Evolutionary conservation across 2,329 filamentous ascomycete species (phyloP), one percentile per base, ranked within the genome.

Genomic region (Didymella segeticola): DNA sequence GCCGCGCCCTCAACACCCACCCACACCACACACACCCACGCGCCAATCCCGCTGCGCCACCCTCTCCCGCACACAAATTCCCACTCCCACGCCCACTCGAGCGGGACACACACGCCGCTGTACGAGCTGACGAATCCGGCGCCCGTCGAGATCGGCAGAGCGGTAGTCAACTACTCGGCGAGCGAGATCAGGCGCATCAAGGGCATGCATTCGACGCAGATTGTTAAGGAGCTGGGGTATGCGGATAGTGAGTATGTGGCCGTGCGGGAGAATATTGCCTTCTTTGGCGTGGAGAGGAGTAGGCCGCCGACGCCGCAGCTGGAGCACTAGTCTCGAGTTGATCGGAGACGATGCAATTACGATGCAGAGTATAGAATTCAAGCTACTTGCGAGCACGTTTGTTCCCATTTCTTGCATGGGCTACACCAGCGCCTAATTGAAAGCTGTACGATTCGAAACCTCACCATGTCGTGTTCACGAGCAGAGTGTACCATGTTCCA

Each of bases 191-290:
- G 81, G 52, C 81, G 89, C 43, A 96, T 99, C 70, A 91, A 89
- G 77, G 95, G 95, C 1, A 81, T 89, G 61, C 86, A 89, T 71
- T 96, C 92, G 70, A 84, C 82, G 5, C 89, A 96, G 71, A 97
- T 99, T 59, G 82, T 87, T 41, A 82, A 83, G 9, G 79, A 95
- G 37, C 78, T 99, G 26, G 95, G 93, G 3, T 99, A 97, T 76
- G 91, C 91, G 17, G 93, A 97, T 72, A 96, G 89, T 68, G 92
- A 98, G 76, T 97, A 98, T 76, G 89, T 98, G 33, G 93, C 92
- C 9, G 81, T 95, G 68, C 82, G 92, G 58, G 91, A 96, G 74
- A 93, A 96, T 65, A 88, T 97, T 58, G 91, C 90, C 37, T 86
- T 96, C 63, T 88, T 89, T 47, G 72, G 66, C 1, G 38, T 69